Base-by-base conservation (phyloP, 1,284 basidiomycete species). In the Thecaphora frezii region DNA sequence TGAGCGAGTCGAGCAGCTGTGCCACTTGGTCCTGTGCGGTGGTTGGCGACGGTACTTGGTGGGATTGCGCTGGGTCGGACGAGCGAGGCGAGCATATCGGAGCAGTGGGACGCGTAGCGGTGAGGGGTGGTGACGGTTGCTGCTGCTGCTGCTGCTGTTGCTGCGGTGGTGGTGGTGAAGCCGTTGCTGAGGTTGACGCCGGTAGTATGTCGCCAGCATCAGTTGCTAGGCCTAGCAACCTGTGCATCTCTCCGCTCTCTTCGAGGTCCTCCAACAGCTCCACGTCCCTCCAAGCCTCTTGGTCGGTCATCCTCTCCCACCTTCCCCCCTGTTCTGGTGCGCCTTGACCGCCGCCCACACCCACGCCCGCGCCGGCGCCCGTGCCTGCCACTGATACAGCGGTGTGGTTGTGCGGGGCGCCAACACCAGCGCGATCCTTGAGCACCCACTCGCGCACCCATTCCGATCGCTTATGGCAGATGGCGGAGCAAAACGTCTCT, bases 271-370 rank as follows among this genome's bases (percentile, higher is more conserved):
- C 64, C 44, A 66, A 45, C 42, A 66, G 37, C 51, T 66, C 64
- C 14, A 66, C 19, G 12, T 51, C 50, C 3, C 58, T 83, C 83
- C 42, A 97, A 81, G 91, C 92, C 96, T 77, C 93, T 86, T 69
- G 91, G 84, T 7, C 93, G 84, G 30, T 97, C 83, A 58, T 88
- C 85, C 79, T 97, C 93, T 39, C 93, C 84, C 78, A 93, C 88
- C 52, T 85, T 84, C 22, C 92, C 85, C 78, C 97, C 92, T 52
- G 21, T 13, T 39, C 7, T 18, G 33, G 33, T 10, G 33, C 33
- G 18, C 18, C 33, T 36, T 36, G 10, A 10, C 33, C 33, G n/a
- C n/a, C n/a, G n/a, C n/a, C n/a, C n/a, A n/a, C n/a, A n/a, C n/a
- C n/a, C n/a, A n/a, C n/a, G n/a, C n/a, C n/a, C n/a, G n/a, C n/a